Percentiles rank a stretch among this genome's conserved stretches.
phyloP scores from a whole-genome alignment of 129 eudicot species.

The Logfia minima region DNA sequence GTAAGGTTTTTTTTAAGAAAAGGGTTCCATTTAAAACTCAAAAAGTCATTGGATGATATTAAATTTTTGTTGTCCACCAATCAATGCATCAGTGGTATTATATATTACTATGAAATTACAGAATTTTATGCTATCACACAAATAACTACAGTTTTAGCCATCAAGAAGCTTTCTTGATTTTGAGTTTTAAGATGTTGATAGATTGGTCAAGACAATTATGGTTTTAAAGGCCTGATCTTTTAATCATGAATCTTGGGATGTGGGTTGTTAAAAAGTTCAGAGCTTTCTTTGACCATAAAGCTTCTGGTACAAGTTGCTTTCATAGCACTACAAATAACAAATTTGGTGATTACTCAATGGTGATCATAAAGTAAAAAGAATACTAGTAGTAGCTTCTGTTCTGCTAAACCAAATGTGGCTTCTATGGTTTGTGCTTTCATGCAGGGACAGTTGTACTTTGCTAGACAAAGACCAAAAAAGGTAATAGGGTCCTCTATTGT shows the following conservation, averaged over 20 bases:
- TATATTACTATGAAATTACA: not conserved
- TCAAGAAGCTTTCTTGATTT: conserved; percentile 29
- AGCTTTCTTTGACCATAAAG: conserved; percentile 38
- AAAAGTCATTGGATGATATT: not conserved
- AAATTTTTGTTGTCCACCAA: not conserved
- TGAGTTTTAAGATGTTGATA: conserved; percentile 56
- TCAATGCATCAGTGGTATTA: not conserved
- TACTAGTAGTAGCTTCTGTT: conserved; percentile 12
- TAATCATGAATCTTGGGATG: conserved; percentile 54
- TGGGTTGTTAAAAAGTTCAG: conserved; percentile 45
- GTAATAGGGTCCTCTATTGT: conserved; percentile 28
- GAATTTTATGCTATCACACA: not conserved
- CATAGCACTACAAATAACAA: conserved; percentile 36
- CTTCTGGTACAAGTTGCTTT: conserved; percentile 52
- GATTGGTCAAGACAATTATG: conserved; percentile 49
- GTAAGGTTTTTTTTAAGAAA: not conserved
- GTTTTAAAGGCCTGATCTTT: conserved; percentile 32
- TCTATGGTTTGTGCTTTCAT: conserved; percentile 21
- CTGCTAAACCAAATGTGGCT: conserved; percentile 22
- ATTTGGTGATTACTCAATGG: conserved; percentile 26
- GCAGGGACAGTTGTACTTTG: conserved; percentile 34
- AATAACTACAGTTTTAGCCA: conserved; percentile 18
- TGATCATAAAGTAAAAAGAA: conserved; percentile 17
- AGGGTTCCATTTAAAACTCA: conserved; percentile 3
- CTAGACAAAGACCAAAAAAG: conserved; percentile 23